Percentiles rank a stretch among this genome's conserved stretches.
phyloP scores from a whole-genome alignment of 441 rosid genomes.

The Populus hybrid region DNA sequence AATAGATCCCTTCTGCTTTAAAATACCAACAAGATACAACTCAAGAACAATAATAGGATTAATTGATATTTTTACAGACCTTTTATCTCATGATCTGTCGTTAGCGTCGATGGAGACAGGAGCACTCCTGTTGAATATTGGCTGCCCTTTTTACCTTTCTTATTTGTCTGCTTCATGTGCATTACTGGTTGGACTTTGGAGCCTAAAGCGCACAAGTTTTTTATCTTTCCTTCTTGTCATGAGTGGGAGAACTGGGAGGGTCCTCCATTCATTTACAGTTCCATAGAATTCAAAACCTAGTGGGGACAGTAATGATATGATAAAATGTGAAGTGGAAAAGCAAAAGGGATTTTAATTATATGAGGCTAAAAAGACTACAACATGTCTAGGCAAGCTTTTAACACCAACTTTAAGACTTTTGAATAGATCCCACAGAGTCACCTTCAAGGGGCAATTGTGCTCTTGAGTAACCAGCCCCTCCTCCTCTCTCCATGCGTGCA shows the following conservation, averaged over 20 bases:
- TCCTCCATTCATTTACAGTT: background rate
- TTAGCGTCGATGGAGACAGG: too few species aligned
- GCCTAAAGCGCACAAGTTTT: too few species aligned
- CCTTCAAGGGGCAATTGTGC: background rate
- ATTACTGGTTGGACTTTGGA: too few species aligned
- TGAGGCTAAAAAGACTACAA: background rate
- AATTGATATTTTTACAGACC: too few species aligned
- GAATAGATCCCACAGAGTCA: background rate
- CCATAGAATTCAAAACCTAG: constrained; percentile 9
- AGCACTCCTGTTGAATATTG: too few species aligned
- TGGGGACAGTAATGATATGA: constrained; percentile 2
- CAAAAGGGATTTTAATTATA: background rate
- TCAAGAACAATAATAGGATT: too few species aligned
- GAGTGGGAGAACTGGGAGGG: background rate
- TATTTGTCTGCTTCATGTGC: too few species aligned
- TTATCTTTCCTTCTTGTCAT: too few species aligned
- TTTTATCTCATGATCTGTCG: too few species aligned
- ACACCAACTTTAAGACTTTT: background rate
- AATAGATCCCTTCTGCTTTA: too few species aligned
- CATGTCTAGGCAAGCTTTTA: background rate
- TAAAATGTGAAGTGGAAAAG: background rate
- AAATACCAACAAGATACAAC: too few species aligned
- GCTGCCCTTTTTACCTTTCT: too few species aligned
- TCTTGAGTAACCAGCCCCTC: background rate
- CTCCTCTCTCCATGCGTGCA: background rate